Conservation (phyloP, 306 rosid species). For the Fagus sylvatica region DNA sequence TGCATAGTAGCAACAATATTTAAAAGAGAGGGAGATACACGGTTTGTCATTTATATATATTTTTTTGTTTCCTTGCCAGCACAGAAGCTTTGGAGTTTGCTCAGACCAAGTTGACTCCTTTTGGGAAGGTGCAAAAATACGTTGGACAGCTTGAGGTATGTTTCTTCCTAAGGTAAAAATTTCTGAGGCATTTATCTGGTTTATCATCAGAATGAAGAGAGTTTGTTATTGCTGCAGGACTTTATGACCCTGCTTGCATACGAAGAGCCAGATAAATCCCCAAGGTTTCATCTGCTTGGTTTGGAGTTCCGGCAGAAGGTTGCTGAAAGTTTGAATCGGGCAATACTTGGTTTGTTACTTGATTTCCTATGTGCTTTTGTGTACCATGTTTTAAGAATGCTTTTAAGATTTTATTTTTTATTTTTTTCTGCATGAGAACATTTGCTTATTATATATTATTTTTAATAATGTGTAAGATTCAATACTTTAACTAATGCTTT, state of each 20-base stretch:
- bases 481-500: slow-evolving; percentile 5
- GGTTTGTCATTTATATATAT: slow-evolving; percentile 16
- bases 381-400: slow-evolving; percentile 4
- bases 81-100: slow-evolving; percentile 94
- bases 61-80: slow-evolving; percentile 70
- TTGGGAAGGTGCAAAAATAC: slow-evolving; percentile 64
- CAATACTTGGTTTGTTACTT: slow-evolving; percentile 74
- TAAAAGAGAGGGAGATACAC: slow-evolving; percentile 8
- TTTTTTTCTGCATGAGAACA: slow-evolving; percentile 4
- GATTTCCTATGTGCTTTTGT: slow-evolving; percentile 9
- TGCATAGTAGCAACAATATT: slow-evolving; percentile 30
- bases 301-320: slow-evolving; percentile 68
- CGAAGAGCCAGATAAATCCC: slow-evolving; percentile 88
- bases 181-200: background rate
- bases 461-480: background rate
- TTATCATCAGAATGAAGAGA: slow-evolving; percentile 6
- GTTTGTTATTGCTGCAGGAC: slow-evolving; percentile 49
- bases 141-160: slow-evolving; percentile 68
- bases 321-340: slow-evolving; percentile 76
- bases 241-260: slow-evolving; percentile 88
- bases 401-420: slow-evolving; percentile 4
- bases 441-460: slow-evolving; percentile 4
- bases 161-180: background rate
- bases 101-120: slow-evolving; percentile 68
- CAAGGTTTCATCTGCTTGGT: slow-evolving; percentile 87